Conservation (phyloP, 1,284 basidiomycete genomes). For the Ganoderma leucocontextum region DNA sequence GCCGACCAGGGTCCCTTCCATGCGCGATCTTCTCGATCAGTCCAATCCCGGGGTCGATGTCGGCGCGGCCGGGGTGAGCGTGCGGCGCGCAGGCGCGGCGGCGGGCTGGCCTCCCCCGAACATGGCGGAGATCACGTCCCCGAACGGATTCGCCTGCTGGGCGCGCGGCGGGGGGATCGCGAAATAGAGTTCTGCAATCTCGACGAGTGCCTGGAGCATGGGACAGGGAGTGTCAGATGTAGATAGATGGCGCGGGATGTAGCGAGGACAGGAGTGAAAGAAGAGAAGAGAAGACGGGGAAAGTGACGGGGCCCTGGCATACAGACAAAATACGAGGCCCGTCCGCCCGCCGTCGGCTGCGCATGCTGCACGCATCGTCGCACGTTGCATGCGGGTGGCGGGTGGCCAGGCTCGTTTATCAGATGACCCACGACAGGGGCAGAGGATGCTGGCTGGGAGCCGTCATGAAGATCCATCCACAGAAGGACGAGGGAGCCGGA, state of each 20-base stretch:
- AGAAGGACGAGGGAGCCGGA: conserved; percentile 21
- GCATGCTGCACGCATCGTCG: neutral
- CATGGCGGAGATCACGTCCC: conserved; percentile 85
- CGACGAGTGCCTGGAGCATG: conserved; percentile 46
- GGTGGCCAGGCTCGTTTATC: conserved; percentile 18
- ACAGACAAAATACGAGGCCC: conserved; percentile 12
- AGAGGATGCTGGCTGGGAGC: conserved; percentile 11
- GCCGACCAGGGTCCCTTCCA: neutral
- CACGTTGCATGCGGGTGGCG: neutral
- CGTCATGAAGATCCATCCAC: conserved; percentile 25
- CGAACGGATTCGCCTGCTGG: conserved; percentile 79
- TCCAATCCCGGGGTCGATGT: conserved; percentile 46
- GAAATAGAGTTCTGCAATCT: conserved; percentile 82
- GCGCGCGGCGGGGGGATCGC: conserved; percentile 77
- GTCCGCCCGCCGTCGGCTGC: neutral
- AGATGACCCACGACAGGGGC: conserved; percentile 19
- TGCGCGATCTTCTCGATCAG: conserved; percentile 31
- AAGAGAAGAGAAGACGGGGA: neutral
- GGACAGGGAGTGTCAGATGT: conserved; percentile 23
- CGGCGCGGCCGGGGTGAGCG: conserved; percentile 50
- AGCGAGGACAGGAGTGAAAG: conserved; percentile 11
- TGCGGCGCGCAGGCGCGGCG: conserved; percentile 45
- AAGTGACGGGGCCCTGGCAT: conserved; percentile 7
- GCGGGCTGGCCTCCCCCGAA: conserved; percentile 63
- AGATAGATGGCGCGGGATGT: conserved; percentile 18